Evolutionary conservation across 1,284 basidiomycete species (phyloP), one percentile per base, ranked within the genome.

Genomic region (Puccinia coronata): DNA sequence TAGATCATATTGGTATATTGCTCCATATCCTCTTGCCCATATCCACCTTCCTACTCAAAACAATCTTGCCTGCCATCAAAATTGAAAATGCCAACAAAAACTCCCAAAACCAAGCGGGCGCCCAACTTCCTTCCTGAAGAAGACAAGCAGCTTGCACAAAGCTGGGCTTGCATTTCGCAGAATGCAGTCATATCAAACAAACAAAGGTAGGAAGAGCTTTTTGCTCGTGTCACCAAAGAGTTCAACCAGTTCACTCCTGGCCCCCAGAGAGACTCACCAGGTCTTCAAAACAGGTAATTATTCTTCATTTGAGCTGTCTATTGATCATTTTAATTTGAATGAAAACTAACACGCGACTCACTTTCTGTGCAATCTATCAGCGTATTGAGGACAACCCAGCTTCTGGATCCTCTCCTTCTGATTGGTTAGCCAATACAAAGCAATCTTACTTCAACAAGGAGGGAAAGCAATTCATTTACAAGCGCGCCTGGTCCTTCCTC

Each of bases 81-180:
- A n/a, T n/a, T n/a, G n/a, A 43, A 6, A 43, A 43, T 16, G 8
- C 6, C 8, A 43, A 43, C 8, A 43, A 43, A 43, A 16, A 75
- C 59, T 39, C 4, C 65, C 14, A 43, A 23, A 14, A 43, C 34
- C 6, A 69, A 69, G 39, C 25, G 65, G 2, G 65, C 65, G 2
- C 65, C 65, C n/a, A 69, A 69, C n/a, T 69, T 69, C 18, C 12
- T 25, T 47, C 41, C 65, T 25, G 65, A 69, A 69, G 65, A 69
- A 47, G 65, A 69, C 25, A 23, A 47, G 5, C 65, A 69, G 25
- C 65, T 69, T 43, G 39, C 65, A n/a, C 43, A 69, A 25, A 69
- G 65, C 65, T 69, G 65, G 65, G 39, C 16, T 47, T 20, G 43
- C 65, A 69, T 69, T 2, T 69, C 41, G 8, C 23, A 69, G 9